Evolutionary conservation across 2,329 filamentous ascomycete genomes (phyloP).

Genomic region (Ceratocystis diversiconidia): DNA sequence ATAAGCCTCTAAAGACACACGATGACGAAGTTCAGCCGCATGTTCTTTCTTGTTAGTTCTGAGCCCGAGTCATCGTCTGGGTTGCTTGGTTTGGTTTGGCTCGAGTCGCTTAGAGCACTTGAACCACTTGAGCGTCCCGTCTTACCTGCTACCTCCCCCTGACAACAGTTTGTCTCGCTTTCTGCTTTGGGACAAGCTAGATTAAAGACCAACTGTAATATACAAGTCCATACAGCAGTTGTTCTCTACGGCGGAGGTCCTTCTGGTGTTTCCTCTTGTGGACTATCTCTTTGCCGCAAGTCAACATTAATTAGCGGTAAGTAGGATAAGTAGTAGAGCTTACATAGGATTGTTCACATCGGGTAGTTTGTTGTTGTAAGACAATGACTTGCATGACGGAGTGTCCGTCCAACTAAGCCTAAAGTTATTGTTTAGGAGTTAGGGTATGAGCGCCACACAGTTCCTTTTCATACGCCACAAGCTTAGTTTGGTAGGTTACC

Average conservation of each 20-base stretch:
- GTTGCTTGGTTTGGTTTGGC: neutral
- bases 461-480: neutral
- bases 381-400: neutral
- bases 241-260: neutral
- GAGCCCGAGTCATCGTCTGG: too few relatives aligned
- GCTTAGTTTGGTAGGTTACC: neutral
- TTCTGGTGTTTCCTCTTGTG: neutral
- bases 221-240: too few relatives aligned
- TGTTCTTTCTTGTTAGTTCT: neutral
- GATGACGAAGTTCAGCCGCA: neutral
- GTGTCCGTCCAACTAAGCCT: neutral
- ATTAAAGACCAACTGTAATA: too few relatives aligned
- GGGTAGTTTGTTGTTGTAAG: neutral
- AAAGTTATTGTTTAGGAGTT: neutral
- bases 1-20: neutral
- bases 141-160: too few relatives aligned
- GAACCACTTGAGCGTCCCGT: too few relatives aligned
- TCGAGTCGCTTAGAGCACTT: too few relatives aligned
- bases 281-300: too few relatives aligned
- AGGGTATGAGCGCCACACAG: neutral
- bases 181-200: too few relatives aligned
- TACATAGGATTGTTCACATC: neutral
- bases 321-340: neutral
- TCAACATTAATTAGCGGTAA: neutral
- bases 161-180: too few relatives aligned